Evolutionary conservation across 129 eudicot species (phyloP).

Genomic region (Saussurea involucrata): DNA sequence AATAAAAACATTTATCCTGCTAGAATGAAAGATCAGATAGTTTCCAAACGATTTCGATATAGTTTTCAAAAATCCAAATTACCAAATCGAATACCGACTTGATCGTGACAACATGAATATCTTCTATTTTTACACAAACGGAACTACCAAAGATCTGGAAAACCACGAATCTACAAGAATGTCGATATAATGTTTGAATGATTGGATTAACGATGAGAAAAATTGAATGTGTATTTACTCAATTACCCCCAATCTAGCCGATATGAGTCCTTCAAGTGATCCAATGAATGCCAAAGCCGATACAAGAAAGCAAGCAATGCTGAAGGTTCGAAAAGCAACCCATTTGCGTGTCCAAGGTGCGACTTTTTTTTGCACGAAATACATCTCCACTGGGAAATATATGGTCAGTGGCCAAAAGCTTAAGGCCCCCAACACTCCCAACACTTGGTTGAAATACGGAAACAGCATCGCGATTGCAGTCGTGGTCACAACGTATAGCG

Average conservation of each 20-base stretch:
- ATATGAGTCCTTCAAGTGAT: conserved; percentile 44
- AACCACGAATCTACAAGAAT: conserved; percentile 10
- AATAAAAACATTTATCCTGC: no score
- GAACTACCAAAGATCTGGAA: neutral
- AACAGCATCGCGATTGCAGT: conserved; percentile 54
- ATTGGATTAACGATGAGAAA: neutral
- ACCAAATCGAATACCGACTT: neutral
- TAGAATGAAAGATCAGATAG: no score
- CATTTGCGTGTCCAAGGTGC: conserved; percentile 49
- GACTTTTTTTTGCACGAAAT: conserved; percentile 48
- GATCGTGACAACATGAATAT: neutral
- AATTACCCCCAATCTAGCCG: conserved; percentile 34
- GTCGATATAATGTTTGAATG: neutral
- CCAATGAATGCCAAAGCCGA: conserved; percentile 53
- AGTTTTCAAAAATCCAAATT: no score
- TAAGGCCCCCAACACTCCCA: conserved; percentile 73
- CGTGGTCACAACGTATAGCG: conserved; percentile 52
- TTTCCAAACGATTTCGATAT: no score
- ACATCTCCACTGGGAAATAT: conserved; percentile 77
- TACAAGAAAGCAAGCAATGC: conserved; percentile 42
- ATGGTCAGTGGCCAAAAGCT: conserved; percentile 75
- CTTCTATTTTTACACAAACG: neutral
- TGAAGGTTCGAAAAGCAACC: conserved; percentile 41
- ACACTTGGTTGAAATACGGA: conserved; percentile 79
- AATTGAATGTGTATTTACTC: conserved; percentile 22